Base-by-base conservation (phyloP, 2,329 filamentous ascomycete species). In the Beauveria sp. region DNA sequence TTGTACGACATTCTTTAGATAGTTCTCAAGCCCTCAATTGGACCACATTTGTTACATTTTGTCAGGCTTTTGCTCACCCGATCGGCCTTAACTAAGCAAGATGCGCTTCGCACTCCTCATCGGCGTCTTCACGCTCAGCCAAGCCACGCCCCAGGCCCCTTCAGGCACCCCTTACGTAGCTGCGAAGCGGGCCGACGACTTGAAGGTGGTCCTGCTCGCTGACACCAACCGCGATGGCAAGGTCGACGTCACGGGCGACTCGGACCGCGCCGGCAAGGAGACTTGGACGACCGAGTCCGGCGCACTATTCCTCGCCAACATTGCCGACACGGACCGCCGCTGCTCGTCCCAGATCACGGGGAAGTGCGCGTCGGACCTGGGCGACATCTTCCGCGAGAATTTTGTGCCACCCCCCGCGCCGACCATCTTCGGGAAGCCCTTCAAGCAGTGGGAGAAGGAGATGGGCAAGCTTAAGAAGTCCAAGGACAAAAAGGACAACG, bases 181-280 rank as follows among this genome's bases (percentile, higher is more conserved):
- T 24, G 3, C 45, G 45, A 46, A 24, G 9, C 45, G 20, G 20
- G 20, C 45, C n/a, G 20, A 3, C 45, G 45, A 46, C 45, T 46
- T 46, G 9, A 24, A 46, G 9, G 45, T 46, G 20, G 45, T 46
- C 45, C 45, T 46, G 22, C 22, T 65, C 12, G 74, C 73, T 20
- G 74, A 76, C 62, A 73, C 68, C 7, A 74, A 76, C 57, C 71
- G 74, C 2, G 74, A 75, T 46, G 73, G 73, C 6, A 51, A 59
- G 1, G 65, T 75, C 16, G 22, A 50, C 26, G n/a, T 24, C 0
- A 24, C 22, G 22, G 22, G 22, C 22, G 22, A n/a, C 8, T n/a
- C 8, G 50, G 69, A 74, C 42, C 45, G 57, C 3, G 24, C 64
- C 0, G 63, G 62, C 5, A 75, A 73, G 62, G 38, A 57, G 0